Percentiles rank a stretch among this genome's conserved stretches.
These are phyloP conservation scores for Hemileccinum rubropunctum DNA, from an alignment of 768 basidiomycete genomes.

Conservation along the genomic window DNA sequence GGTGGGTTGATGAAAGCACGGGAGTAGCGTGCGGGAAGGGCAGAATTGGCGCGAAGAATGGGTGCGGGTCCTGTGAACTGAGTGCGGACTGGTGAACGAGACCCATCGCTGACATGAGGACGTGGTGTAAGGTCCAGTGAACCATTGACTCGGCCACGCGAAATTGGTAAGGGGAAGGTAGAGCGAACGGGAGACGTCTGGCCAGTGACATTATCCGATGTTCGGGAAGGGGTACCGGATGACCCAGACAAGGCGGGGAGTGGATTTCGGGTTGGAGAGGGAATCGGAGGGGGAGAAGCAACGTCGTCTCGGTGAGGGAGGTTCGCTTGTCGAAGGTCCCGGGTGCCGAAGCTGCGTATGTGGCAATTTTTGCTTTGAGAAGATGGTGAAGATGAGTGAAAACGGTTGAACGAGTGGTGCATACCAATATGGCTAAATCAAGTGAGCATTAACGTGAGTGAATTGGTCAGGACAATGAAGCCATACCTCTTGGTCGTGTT, in stretches of 20 bases:
- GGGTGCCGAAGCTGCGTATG: slow-evolving; percentile 73
- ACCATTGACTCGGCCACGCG: slow-evolving; percentile 19
- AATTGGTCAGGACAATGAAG: not conserved
- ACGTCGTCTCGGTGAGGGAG: slow-evolving; percentile 49
- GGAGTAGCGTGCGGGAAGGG: slow-evolving; percentile 38
- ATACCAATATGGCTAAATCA: slow-evolving; percentile 44
- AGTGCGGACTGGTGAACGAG: slow-evolving; percentile 26
- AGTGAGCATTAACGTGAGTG: slow-evolving; percentile 1
- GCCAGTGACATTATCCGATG: slow-evolving; percentile 20
- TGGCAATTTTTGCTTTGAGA: slow-evolving; percentile 75
- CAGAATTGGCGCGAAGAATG: slow-evolving; percentile 41
- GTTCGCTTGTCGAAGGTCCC: slow-evolving; percentile 69
- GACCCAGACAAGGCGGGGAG: slow-evolving; percentile 13
- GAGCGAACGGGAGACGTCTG: slow-evolving; percentile 28
- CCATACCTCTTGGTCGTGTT: slow-evolving; percentile 78
- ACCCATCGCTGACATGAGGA: slow-evolving; percentile 10
- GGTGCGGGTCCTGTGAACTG: slow-evolving; percentile 30
- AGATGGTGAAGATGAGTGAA: not conserved
- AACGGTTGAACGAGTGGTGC: slow-evolving; percentile 1
- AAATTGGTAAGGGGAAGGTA: slow-evolving; percentile 34
- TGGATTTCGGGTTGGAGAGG: slow-evolving; percentile 28
- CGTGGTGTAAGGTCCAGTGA: slow-evolving; percentile 28
- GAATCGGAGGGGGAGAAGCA: slow-evolving; percentile 33
- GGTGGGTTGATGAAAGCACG: slow-evolving; percentile 17
- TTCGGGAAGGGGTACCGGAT: slow-evolving; percentile 9